These are phyloP conservation scores for Carex kokanica DNA, from an alignment of 176 grass and related monocot species.

Conservation along the genomic window DNA sequence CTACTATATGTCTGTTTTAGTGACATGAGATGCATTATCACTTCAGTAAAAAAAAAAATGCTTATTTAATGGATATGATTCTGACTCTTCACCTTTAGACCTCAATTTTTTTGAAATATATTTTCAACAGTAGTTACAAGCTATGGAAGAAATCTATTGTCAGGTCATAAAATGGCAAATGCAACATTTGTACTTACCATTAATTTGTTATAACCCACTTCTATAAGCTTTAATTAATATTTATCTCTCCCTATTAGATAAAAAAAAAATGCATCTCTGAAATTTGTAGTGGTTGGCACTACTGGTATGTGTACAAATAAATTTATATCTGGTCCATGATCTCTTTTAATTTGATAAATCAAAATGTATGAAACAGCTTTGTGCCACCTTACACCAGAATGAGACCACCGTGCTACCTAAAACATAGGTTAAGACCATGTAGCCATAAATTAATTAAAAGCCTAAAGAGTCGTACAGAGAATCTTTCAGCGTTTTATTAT, in stretches of 20 bases:
- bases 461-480: background rate
- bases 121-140: background rate
- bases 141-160: background rate
- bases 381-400: background rate
- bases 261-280: background rate
- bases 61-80: background rate
- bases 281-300: background rate
- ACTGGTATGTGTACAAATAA: background rate
- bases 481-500: constrained; percentile 9
- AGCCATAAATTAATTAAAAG: background rate
- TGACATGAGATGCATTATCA: background rate
- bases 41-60: background rate
- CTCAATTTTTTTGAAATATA: background rate
- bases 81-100: background rate
- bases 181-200: too few species aligned
- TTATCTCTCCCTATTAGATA: background rate
- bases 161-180: background rate
- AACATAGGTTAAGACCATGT: constrained; percentile 1
- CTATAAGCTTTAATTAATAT: background rate
- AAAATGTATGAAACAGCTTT: constrained; percentile 18
- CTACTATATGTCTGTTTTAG: background rate
- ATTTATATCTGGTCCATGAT: background rate
- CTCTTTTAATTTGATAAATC: constrained; percentile 6
- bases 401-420: constrained; percentile 1
- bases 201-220: background rate